Percentiles rank a stretch among this genome's conserved stretches.
phyloP scores from a whole-genome alignment of 2,329 filamentous ascomycete genomes.

The Pseudopithomyces maydicus region DNA sequence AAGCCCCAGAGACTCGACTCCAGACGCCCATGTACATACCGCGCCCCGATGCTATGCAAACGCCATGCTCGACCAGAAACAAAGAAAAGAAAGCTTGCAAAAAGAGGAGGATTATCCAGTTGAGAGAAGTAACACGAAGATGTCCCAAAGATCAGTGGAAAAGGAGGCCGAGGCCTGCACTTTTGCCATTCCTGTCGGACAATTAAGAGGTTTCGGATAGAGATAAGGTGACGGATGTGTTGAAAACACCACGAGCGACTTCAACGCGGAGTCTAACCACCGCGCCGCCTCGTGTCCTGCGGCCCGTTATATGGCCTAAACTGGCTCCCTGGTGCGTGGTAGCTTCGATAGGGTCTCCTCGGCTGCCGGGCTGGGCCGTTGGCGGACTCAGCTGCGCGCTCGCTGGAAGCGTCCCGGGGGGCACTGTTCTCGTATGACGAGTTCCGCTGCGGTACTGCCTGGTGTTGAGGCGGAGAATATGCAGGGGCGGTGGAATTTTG shows the following conservation, averaged over 20 bases:
- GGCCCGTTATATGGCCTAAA: slow-evolving; percentile 41
- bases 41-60: slow-evolving; percentile 21
- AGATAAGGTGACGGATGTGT: too few species aligned
- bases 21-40: background rate
- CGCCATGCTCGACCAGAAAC: slow-evolving; percentile 18
- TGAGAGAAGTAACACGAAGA: too few species aligned
- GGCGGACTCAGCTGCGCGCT: slow-evolving; percentile 27
- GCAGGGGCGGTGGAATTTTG: slow-evolving; percentile 15
- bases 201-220: slow-evolving; percentile 1
- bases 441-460: slow-evolving; percentile 13
- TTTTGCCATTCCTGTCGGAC: too few species aligned
- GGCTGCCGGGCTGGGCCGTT: slow-evolving; percentile 18
- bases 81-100: background rate
- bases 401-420: slow-evolving; percentile 20
- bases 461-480: slow-evolving; percentile 30
- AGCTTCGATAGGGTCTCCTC: slow-evolving; percentile 35
- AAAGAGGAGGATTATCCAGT: background rate
- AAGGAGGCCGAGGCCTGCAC: background rate
- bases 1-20: background rate
- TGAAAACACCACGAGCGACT: too few species aligned
- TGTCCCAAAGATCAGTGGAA: background rate
- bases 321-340: slow-evolving; percentile 41
- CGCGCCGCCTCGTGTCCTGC: slow-evolving; percentile 24
- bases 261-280: slow-evolving; percentile 24
- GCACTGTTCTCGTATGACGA: slow-evolving; percentile 21